Evolutionary conservation across 345 rosid species (phyloP).

Genomic region (Orychophragmus violaceus): DNA sequence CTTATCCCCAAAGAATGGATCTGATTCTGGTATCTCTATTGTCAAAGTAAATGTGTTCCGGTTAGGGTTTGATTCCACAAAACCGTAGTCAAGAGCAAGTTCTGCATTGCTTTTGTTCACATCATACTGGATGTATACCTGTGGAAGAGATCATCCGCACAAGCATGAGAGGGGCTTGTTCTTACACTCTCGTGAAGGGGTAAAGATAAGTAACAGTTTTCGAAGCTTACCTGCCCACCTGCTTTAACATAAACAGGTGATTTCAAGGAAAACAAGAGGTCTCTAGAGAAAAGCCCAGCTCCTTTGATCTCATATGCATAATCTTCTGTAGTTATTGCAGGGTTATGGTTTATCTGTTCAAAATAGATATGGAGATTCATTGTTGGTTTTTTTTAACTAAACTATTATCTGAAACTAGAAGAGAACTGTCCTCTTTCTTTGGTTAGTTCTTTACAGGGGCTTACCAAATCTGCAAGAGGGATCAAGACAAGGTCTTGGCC

Average conservation of each 20-base stretch:
- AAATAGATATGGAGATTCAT: neutral
- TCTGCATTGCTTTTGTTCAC: slow-evolving; percentile 82
- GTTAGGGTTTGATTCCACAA: slow-evolving; percentile 55
- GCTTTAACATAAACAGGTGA: slow-evolving; percentile 74
- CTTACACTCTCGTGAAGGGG: neutral
- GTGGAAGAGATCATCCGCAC: slow-evolving; percentile 17
- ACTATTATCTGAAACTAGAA: neutral
- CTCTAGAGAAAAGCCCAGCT: slow-evolving; percentile 83
- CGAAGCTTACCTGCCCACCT: slow-evolving; percentile 70
- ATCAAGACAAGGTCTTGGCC: slow-evolving; percentile 83
- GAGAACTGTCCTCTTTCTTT: neutral
- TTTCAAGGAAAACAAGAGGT: slow-evolving; percentile 76
- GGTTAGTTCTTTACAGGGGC: neutral
- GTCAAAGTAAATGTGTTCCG: slow-evolving; percentile 80
- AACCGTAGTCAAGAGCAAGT: slow-evolving; percentile 88
- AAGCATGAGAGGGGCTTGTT: neutral
- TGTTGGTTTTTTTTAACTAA: no score
- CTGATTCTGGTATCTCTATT: slow-evolving; percentile 64
- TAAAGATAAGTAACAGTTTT: neutral
- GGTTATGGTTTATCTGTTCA: slow-evolving; percentile 76
- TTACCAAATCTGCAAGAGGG: slow-evolving; percentile 91
- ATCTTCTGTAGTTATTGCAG: slow-evolving; percentile 66
- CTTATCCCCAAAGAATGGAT: slow-evolving; percentile 37
- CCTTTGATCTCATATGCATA: slow-evolving; percentile 92
- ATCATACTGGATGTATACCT: slow-evolving; percentile 85